These are phyloP conservation scores for Sugiyamaella smithiae DNA, from an alignment of 805 yeast species.

Conservation along the genomic window DNA sequence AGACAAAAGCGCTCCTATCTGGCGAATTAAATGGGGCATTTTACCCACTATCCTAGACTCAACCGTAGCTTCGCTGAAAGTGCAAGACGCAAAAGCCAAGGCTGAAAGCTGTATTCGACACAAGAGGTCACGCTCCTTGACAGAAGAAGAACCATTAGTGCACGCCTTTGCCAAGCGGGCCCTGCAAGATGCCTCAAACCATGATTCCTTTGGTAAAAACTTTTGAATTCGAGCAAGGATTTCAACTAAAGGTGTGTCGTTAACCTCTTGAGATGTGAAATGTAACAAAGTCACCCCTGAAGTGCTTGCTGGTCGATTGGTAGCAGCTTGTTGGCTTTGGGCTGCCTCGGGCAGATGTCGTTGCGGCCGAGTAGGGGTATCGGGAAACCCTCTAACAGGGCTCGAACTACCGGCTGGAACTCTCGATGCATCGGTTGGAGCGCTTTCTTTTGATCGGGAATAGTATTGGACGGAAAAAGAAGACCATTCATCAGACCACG, in stretches of 20 bases:
- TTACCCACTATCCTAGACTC: conserved; percentile 66
- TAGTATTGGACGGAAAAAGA: conserved; percentile 30
- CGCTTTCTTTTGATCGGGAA: conserved; percentile 8
- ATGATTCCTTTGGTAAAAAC: conserved; percentile 52
- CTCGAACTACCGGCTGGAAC: neutral
- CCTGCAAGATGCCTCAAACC: conserved; percentile 60
- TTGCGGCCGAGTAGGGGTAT: neutral
- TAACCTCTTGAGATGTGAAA: conserved; percentile 56
- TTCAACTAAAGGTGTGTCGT: conserved; percentile 37
- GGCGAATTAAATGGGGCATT: conserved; percentile 67
- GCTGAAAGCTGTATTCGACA: conserved; percentile 65
- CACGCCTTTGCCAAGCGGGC: conserved; percentile 73
- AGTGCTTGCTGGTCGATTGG: conserved; percentile 1
- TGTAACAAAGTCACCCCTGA: conserved; percentile 50
- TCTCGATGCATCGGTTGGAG: neutral
- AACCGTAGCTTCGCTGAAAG: conserved; percentile 55
- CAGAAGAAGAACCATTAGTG: neutral
- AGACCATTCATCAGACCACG: conserved; percentile 27
- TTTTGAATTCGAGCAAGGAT: conserved; percentile 24
- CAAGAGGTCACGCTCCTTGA: conserved; percentile 51
- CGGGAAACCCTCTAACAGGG: neutral
- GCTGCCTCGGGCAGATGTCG: neutral
- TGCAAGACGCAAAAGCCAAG: conserved; percentile 59
- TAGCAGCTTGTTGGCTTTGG: neutral
- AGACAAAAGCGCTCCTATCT: conserved; percentile 68